Evolutionary conservation across 1,284 basidiomycete species (phyloP).

Genomic region (Trichosporon sp.): DNA sequence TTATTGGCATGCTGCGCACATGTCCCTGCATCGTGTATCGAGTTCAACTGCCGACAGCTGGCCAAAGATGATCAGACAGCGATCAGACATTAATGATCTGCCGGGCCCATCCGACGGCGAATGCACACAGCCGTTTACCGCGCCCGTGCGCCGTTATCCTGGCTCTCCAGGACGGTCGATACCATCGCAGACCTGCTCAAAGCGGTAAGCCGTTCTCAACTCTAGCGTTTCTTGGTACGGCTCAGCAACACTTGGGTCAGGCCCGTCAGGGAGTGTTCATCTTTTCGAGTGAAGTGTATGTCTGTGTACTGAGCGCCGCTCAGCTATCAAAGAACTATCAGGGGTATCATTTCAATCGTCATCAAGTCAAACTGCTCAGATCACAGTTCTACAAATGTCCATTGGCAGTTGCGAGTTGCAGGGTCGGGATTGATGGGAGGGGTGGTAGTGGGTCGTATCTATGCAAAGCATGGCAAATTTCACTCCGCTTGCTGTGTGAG

Average conservation of each 20-base stretch:
- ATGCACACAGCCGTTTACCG: too few species aligned
- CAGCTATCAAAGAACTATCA: conserved; percentile 1
- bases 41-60: too few species aligned
- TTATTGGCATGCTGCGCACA: too few species aligned
- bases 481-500: neutral
- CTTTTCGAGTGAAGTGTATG: neutral
- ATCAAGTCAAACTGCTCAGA: conserved; percentile 3
- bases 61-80: too few species aligned
- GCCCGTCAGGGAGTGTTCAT: neutral
- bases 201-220: neutral
- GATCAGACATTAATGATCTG: too few species aligned
- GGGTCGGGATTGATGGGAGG: neutral
- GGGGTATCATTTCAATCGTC: conserved; percentile 2
- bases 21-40: too few species aligned
- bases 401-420: conserved; percentile 2
- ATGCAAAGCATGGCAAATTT: conserved; percentile 1
- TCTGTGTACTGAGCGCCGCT: neutral
- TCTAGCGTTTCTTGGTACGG: neutral
- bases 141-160: too few species aligned
- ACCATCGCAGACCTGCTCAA: too few species aligned
- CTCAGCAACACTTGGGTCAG: neutral
- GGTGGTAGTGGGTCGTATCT: neutral
- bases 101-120: too few species aligned
- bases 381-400: conserved; percentile 3
- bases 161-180: too few species aligned